Base-by-base conservation (phyloP, 768 basidiomycete species). In the Rubroboletus pulcherrimus region DNA sequence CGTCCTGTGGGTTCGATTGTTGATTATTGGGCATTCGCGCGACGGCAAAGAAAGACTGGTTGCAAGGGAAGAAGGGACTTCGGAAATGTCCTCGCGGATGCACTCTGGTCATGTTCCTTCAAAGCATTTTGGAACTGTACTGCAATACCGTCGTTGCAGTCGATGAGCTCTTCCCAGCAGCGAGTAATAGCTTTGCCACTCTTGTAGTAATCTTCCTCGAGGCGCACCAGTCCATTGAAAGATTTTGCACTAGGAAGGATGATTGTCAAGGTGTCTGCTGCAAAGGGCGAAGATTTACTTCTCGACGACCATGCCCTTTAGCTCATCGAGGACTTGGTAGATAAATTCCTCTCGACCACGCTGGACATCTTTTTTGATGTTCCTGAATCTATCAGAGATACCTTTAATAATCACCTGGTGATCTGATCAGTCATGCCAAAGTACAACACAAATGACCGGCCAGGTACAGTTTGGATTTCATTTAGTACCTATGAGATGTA, bases 161-260 rank as follows among this genome's bases (percentile, higher is more conserved):
- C 74, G 48, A 71, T 68, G 52, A 79, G 67, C 17, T 78, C 77
- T 38, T 80, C 78, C 57, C 78, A 71, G 19, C 69, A 70, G 45
- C 64, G 60, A 46, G 74, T 64, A 35, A 82, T 68, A 31, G 74
- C 69, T 41, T 73, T 71, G 54, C 78, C 73, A 51, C 74, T 72
- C 26, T 56, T 66, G 37, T 78, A 73, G 59, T 85, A 86, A 51
- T 79, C 77, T 51, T 77, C 75, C 61, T 85, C 82, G 17, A 86
- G 74, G 51, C 77, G 76, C 31, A 86, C 76, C 31, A 87, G 66
- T 14, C 58, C 66, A 61, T 85, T 82, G 66, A 81, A 84, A 60
- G 81, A 76, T 19, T 59, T 66, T 40, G 75, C 73, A 51, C 86
- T 87, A 55, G 4, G 21, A 50, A 39, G 30, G 9, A 49, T 41